phyloP scores from a whole-genome alignment of 495 filamentous ascomycete genomes.

The Podospora fimiseda region DNA sequence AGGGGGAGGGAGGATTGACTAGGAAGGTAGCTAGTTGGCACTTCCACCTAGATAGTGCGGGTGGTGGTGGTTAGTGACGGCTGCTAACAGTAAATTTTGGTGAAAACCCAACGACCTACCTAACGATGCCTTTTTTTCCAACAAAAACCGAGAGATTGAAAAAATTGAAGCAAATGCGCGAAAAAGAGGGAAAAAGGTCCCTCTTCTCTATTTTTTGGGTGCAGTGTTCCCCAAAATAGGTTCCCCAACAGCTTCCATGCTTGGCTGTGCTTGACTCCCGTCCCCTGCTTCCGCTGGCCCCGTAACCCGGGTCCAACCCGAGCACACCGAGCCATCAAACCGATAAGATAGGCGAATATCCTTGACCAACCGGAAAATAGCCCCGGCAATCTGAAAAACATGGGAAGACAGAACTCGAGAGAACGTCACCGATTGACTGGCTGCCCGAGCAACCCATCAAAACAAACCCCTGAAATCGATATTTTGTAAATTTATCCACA shows the following conservation, averaged over 20 bases:
- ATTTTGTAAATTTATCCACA: too few species aligned
- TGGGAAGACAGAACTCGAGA: background rate
- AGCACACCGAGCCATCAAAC: background rate
- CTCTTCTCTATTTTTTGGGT: background rate
- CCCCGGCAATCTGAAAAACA: background rate
- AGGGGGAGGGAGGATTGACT: background rate
- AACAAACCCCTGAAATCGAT: slow-evolving; percentile 4
- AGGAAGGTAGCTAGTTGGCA: slow-evolving; percentile 5
- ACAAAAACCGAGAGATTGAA: background rate
- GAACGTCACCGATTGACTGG: slow-evolving; percentile 3
- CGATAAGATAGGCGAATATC: background rate
- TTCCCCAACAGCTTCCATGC: slow-evolving; percentile 14
- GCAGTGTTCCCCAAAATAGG: background rate
- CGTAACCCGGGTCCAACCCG: slow-evolving; percentile 17
- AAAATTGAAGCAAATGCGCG: background rate
- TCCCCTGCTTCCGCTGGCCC: slow-evolving; percentile 1
- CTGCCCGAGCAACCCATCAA: slow-evolving; percentile 1
- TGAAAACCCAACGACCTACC: background rate
- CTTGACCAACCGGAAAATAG: background rate
- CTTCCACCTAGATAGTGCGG: background rate
- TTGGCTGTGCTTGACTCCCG: too few species aligned
- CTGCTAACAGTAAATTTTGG: background rate
- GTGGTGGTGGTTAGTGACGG: background rate
- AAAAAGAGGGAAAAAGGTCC: background rate
- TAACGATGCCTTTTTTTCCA: too few species aligned